Base-by-base conservation (phyloP, 1,284 basidiomycete genomes). In the Leccinum huronense region DNA sequence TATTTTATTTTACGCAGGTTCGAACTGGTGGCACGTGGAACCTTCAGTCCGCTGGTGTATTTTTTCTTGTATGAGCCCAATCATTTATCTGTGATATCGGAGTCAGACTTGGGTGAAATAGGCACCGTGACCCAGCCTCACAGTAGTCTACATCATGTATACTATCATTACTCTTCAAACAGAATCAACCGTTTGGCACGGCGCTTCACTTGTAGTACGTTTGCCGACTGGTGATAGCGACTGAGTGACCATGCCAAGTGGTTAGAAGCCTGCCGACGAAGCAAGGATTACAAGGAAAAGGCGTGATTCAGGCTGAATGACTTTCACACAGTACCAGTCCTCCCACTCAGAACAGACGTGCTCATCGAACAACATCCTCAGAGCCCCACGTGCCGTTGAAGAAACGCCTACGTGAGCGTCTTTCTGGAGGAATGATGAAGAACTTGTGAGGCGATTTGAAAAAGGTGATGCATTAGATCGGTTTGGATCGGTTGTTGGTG, bases 401-500 rank as follows among this genome's bases (percentile, higher is more conserved):
- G 67, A 80, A 79, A 66, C 80, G 84, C n/a, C 69, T 82, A 30
- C 80, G 81, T 60, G 79, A 79, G 63, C 79, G 84, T 13, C 72
- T 82, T 33, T 83, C 83, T 6, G 75, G 74, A 48, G 79, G 63
- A 86, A 83, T 27, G 89, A 91, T 65, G 88, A 87, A 63, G 84
- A 85, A 38, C 79, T 90, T 57, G 86, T 83, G 7, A 80, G 73
- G 72, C 80, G 87, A 57, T 82, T 91, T 68, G 84, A 85, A 80
- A 85, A 89, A 83, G n/a, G 89, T 90, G 71, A 72, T 74, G 60
- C 2, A 61, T 63, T 63, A 56, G 67, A 64, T 65, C 58, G 9
- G 19, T 14, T 40, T 13, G 4, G 23, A 51, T 51, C 7, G 14
- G 14, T 58, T n/a, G 33, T 27, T 11, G 40, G 27, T 11, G 8